Percentiles rank a stretch among this genome's conserved stretches.
Evolutionary conservation across 331 rosid species (phyloP).

Genomic region (Acacia concinna): DNA sequence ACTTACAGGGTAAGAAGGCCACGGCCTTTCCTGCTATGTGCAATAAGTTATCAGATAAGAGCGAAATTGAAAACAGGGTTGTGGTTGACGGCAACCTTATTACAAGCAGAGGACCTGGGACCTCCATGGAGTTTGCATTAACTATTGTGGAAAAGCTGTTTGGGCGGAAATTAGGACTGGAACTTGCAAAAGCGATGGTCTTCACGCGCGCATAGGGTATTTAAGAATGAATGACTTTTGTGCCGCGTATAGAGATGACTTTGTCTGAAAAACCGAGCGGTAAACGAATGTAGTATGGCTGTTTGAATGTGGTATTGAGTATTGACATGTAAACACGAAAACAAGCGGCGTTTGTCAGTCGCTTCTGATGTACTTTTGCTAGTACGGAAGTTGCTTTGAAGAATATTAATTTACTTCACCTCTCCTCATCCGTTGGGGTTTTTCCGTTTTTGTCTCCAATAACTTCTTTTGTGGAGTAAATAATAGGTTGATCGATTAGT

Average conservation of each 20-base stretch:
- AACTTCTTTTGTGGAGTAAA: background rate
- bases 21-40: conserved; percentile 64
- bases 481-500: background rate
- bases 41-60: conserved; percentile 57
- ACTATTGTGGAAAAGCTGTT: conserved; percentile 64
- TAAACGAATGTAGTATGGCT: background rate
- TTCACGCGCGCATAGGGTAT: conserved; percentile 36
- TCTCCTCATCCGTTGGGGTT: background rate
- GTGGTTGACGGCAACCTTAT: conserved; percentile 69
- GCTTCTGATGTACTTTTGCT: background rate
- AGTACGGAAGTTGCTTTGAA: background rate
- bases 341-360: background rate
- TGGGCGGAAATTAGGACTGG: conserved; percentile 52
- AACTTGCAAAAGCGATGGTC: conserved; percentile 47
- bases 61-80: conserved; percentile 59
- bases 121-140: conserved; percentile 60
- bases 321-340: background rate
- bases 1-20: conserved; percentile 57
- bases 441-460: background rate
- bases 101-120: conserved; percentile 76
- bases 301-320: background rate
- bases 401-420: background rate
- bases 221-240: background rate
- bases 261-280: conserved; percentile 31
- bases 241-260: conserved; percentile 19